Evolutionary conservation across 2,329 filamentous ascomycete genomes (phyloP).

Genomic region (Pestalotiopsis sp.): DNA sequence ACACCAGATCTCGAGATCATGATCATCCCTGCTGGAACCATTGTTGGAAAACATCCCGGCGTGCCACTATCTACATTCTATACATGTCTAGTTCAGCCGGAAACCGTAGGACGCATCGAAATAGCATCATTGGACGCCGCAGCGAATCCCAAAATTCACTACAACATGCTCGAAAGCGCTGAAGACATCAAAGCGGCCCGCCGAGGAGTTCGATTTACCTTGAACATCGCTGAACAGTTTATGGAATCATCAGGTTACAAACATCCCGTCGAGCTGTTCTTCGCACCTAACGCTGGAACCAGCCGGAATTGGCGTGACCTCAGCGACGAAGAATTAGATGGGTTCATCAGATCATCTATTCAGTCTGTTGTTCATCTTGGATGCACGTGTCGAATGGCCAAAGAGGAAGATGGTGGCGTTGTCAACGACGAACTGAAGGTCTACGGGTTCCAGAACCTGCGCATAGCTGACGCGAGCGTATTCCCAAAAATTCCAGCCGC

Average conservation of each 20-base stretch:
- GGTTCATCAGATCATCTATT: slow-evolving; percentile 22
- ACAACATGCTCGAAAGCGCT: slow-evolving; percentile 32
- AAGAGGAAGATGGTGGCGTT: slow-evolving; percentile 36
- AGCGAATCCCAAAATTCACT: slow-evolving; percentile 31
- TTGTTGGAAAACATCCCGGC: slow-evolving; percentile 26
- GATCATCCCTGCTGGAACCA: slow-evolving; percentile 38
- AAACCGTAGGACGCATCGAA: slow-evolving; percentile 31
- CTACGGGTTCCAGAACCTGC: slow-evolving; percentile 42
- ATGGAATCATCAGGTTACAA: slow-evolving; percentile 28
- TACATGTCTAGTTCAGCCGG: slow-evolving; percentile 30
- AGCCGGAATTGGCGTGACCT: slow-evolving; percentile 26
- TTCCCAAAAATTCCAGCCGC: slow-evolving; percentile 45
- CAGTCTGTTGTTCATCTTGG: slow-evolving; percentile 36
- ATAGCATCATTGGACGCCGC: slow-evolving; percentile 37
- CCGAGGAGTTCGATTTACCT: slow-evolving; percentile 31
- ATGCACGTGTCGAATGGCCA: slow-evolving; percentile 43
- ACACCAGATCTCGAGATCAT: slow-evolving; percentile 36
- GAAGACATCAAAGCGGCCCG: slow-evolving; percentile 29
- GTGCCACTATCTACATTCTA: slow-evolving; percentile 27
- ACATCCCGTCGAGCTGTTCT: slow-evolving; percentile 23
- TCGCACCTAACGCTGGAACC: slow-evolving; percentile 20
- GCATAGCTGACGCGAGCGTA: slow-evolving; percentile 44
- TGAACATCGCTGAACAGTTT: slow-evolving; percentile 32
- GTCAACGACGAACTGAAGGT: slow-evolving; percentile 41
- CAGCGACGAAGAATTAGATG: slow-evolving; percentile 33